Evolutionary conservation across 1,284 basidiomycete species (phyloP), one percentile per base, ranked within the genome.

Genomic region (Megacollybia platyphylla): DNA sequence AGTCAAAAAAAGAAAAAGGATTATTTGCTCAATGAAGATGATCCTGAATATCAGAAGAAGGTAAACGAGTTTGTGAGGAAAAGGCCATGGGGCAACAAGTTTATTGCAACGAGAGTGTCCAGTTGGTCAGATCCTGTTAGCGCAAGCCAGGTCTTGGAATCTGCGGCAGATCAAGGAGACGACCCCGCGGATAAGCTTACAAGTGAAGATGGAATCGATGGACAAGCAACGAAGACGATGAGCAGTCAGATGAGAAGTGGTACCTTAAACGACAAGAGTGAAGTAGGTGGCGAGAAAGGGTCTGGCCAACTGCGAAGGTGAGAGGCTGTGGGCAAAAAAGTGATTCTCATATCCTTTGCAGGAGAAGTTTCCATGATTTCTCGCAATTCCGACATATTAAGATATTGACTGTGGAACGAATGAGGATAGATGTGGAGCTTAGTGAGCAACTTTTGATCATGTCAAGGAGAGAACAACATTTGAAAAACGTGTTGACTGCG

Each of bases 401-500:
- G 20, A 60, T 77, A 7, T 55, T 84, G 24, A 66, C 69, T 4
- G 47, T 68, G 9, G 78, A 85, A 40, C 65, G 70, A 51, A 79
- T 87, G 79, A 70, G 70, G 41, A 74, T 83, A 38, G 84, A 87
- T 51, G 82, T 86, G 30, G 82, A 81, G 49, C 63, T 87, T n/a
- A 77, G 76, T 52, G 80, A 78, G 2, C 78, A 87, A 53, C 56
- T 81, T 39, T 63, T 87, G 24, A 69, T 80, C 47, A 76, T 85
- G 73, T 61, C 59, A 29, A 63, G 83, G 36, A 68, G 84, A 49
- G 76, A 81, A 54, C 62, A 66, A 46, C 81, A 73, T 44, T 56
- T 73, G 36, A 55, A 51, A 38, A 69, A 70, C 48, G 65, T 71
- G 32, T 45, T 70, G n/a, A 54, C 59, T 15, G 68, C 62, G 42